These are phyloP conservation scores for Pichia paraexigua DNA, from an alignment of 805 yeast genomes.

Conservation along the genomic window DNA sequence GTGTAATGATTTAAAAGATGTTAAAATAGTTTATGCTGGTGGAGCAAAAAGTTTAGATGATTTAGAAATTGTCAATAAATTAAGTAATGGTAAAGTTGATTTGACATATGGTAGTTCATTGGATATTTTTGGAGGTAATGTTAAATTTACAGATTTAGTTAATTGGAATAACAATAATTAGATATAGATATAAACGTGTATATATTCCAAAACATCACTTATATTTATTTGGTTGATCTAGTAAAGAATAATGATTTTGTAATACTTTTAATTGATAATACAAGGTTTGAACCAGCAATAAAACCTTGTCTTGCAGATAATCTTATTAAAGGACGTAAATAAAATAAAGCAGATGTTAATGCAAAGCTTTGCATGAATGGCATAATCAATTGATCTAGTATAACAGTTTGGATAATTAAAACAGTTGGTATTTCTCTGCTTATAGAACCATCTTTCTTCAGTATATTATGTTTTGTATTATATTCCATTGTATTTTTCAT, in stretches of 20 bases:
- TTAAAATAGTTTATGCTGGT: constrained; percentile 91
- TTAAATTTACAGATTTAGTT: constrained; percentile 67
- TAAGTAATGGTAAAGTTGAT: constrained; percentile 81
- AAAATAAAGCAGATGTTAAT: constrained; percentile 31
- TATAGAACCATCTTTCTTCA: background rate
- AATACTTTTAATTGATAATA: background rate
- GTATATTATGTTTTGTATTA: constrained; percentile 1
- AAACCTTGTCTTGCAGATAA: background rate
- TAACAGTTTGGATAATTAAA: constrained; percentile 38
- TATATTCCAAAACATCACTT: background rate
- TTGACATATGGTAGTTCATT: constrained; percentile 88
- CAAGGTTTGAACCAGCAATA: background rate
- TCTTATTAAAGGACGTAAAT: constrained; percentile 27
- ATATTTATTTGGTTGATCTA: background rate
- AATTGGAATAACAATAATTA: constrained; percentile 50
- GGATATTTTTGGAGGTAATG: constrained; percentile 94
- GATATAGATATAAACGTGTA: background rate
- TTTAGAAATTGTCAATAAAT: constrained; percentile 49
- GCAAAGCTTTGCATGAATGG: constrained; percentile 52
- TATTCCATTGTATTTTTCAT: constrained; percentile 17
- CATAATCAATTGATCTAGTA: constrained; percentile 47
- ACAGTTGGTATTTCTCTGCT: constrained; percentile 26
- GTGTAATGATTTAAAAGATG: constrained; percentile 39
- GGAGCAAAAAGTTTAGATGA: constrained; percentile 80
- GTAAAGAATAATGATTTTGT: constrained; percentile 1